phyloP scores from a whole-genome alignment of 73 alveolate species.

The Paramecium caudatum region DNA sequence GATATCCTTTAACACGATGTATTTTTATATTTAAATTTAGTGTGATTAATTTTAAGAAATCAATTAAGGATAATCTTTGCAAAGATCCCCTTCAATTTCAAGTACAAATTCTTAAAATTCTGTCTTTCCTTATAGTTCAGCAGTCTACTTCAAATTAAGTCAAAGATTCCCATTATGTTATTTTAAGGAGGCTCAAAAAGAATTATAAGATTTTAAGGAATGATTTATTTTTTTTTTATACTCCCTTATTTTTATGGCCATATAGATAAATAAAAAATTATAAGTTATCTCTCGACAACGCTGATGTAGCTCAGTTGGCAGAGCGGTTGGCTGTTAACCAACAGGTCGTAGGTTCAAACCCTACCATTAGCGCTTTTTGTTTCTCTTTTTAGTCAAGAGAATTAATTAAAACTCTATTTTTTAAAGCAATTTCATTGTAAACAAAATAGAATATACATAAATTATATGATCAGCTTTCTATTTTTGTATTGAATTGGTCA shows the following conservation, averaged over 20 bases:
- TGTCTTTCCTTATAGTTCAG: slow-evolving; percentile 69
- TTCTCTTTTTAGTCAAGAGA: too few relatives aligned
- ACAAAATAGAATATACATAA: too few relatives aligned
- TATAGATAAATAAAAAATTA: too few relatives aligned
- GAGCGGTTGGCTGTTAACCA: slow-evolving; percentile 73
- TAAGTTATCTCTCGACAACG: too few relatives aligned
- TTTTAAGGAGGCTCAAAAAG: slow-evolving; percentile 27
- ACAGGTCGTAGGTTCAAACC: slow-evolving; percentile 69
- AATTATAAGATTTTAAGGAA: slow-evolving; percentile 37
- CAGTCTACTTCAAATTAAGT: slow-evolving; percentile 20
- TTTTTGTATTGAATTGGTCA: too few relatives aligned
- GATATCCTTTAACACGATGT: slow-evolving; percentile 42
- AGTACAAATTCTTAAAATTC: slow-evolving; percentile 62
- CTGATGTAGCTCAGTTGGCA: slow-evolving; percentile 73
- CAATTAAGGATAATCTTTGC: background rate
- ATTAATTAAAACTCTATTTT: too few relatives aligned
- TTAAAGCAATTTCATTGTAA: too few relatives aligned
- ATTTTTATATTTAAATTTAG: background rate
- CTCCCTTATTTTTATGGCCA: too few relatives aligned
- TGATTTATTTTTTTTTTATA: slow-evolving; percentile 9
- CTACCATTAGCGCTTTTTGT: slow-evolving; percentile 67
- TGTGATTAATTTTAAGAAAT: slow-evolving; percentile 14
- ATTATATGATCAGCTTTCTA: too few relatives aligned
- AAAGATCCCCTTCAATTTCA: slow-evolving; percentile 54
- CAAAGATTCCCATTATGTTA: slow-evolving; percentile 32